Conservation (phyloP, 2,329 filamentous ascomycete species). For the Penicillium palitans region DNA sequence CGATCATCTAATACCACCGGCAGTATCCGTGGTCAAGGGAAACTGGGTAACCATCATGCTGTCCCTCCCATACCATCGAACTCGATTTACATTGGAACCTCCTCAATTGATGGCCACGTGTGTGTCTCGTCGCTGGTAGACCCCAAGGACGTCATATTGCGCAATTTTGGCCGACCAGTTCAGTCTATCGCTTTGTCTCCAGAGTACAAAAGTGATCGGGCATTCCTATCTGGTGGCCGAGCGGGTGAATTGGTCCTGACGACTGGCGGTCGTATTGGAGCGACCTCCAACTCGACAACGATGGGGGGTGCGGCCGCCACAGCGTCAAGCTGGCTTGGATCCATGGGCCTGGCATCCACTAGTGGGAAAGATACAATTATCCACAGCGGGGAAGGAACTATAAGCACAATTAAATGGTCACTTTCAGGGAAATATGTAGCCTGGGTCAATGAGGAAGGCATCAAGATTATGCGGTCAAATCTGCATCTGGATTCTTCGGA, state of each 20-base stretch:
- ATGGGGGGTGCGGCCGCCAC: slow-evolving; percentile 71
- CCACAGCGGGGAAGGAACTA: slow-evolving; percentile 87
- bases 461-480: slow-evolving; percentile 95
- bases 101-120: slow-evolving; percentile 93
- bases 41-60: slow-evolving; percentile 20
- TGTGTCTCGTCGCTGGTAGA: slow-evolving; percentile 87
- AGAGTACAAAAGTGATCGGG: slow-evolving; percentile 84
- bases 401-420: slow-evolving; percentile 93
- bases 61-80: slow-evolving; percentile 79
- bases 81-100: slow-evolving; percentile 87
- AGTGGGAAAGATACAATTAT: slow-evolving; percentile 81
- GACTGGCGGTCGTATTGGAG: slow-evolving; percentile 73
- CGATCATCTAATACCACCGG: slow-evolving; percentile 32
- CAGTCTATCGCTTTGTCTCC: slow-evolving; percentile 93
- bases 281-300: slow-evolving; percentile 81
- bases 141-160: slow-evolving; percentile 81
- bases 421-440: slow-evolving; percentile 86
- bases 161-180: slow-evolving; percentile 91
- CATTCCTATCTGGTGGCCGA: slow-evolving; percentile 86
- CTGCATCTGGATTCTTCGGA: slow-evolving; percentile 74
- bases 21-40: slow-evolving; percentile 34
- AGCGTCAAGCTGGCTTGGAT: slow-evolving; percentile 87
- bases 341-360: slow-evolving; percentile 75
- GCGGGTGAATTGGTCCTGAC: slow-evolving; percentile 88
- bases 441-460: slow-evolving; percentile 95